Evolutionary conservation across 805 yeast genomes (phyloP), one percentile per base, ranked within the genome.

Genomic region (Cyberlindnera euphorbiae): DNA sequence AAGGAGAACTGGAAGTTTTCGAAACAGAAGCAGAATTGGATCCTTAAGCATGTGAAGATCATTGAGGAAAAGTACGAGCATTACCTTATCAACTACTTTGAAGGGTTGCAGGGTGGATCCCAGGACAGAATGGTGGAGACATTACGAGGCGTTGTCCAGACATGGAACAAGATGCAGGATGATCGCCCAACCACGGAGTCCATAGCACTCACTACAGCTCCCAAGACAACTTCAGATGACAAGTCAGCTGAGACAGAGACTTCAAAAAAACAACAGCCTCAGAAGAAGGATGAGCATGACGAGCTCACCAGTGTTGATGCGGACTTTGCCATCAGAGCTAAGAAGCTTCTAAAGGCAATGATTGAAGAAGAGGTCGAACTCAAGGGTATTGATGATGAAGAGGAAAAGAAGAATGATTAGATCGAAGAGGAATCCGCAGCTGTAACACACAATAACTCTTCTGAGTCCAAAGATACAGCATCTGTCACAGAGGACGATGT

Each of bases 1-100:
- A 63, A 59, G 41, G 74, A 62, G 0, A 66, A 70, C 40, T 85
- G 95, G 95, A 85, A 85, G 63, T 85, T 85, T 57, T 79, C 87
- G 40, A 85, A 85, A 52, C 89, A 80, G 64, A 84, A 85, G 46
- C 95, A 85, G 59, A 84, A 84, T 53, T 85, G 95, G 95, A 69
- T 85, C 28, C 60, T 85, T 45, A 78, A 77, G 51, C 77, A 84
- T 54, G 58, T 82, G 22, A 67, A 62, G 33, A 44, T 48, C 17
- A 74, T 79, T 16, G 82, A 79, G 3, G 63, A 60, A 0, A 60
- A 65, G 8, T 83, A 81, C 51, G 76, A 71, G 33, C 59, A 53
- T 1, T 71, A 74, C 18, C 56, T 84, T 39, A 42, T 64, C 11
- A 53, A 52, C 6, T 84, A 84, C 49, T 53, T 82, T 14, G 66